These are phyloP conservation scores for Russula sp. DNA, from an alignment of 768 basidiomycete species.

Conservation along the genomic window DNA sequence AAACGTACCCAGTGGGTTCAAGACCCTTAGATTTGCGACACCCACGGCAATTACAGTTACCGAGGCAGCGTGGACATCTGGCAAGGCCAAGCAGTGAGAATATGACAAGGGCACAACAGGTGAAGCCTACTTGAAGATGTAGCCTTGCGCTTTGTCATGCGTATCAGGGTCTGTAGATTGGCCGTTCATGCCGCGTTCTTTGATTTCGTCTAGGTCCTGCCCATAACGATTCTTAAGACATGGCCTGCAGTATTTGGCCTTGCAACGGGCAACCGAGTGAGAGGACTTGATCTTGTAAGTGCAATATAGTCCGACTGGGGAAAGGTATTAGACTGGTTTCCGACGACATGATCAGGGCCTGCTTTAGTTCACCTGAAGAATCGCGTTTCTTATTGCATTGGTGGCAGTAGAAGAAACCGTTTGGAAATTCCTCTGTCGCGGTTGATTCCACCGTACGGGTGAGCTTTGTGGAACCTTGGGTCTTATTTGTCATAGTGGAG, in stretches of 20 bases:
- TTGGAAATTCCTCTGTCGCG: slow-evolving; percentile 37
- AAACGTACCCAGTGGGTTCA: slow-evolving; percentile 54
- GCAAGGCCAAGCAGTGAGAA: slow-evolving; percentile 19
- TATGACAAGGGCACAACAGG: slow-evolving; percentile 13
- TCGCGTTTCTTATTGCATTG: slow-evolving; percentile 68
- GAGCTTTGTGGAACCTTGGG: slow-evolving; percentile 20
- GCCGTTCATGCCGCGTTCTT: slow-evolving; percentile 26
- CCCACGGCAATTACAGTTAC: slow-evolving; percentile 60
- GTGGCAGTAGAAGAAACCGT: slow-evolving; percentile 58
- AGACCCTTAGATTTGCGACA: slow-evolving; percentile 66
- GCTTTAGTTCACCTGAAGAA: slow-evolving; percentile 41
- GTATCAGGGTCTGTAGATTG: slow-evolving; percentile 30
- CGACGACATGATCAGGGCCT: background rate
- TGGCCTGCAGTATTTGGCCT: slow-evolving; percentile 56
- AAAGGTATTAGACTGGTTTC: slow-evolving; percentile 8
- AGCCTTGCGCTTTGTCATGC: slow-evolving; percentile 38
- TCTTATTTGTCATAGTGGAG: slow-evolving; percentile 37
- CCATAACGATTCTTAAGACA: slow-evolving; percentile 71
- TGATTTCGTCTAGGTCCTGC: slow-evolving; percentile 47
- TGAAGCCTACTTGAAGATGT: slow-evolving; percentile 51
- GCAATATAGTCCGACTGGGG: slow-evolving; percentile 40
- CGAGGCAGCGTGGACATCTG: slow-evolving; percentile 70
- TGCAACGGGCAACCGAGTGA: slow-evolving; percentile 46
- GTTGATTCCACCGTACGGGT: slow-evolving; percentile 12
- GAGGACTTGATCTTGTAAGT: slow-evolving; percentile 36